Base-by-base conservation (phyloP, 208 protist genomes). In the Trypanosoma conorhini region DNA sequence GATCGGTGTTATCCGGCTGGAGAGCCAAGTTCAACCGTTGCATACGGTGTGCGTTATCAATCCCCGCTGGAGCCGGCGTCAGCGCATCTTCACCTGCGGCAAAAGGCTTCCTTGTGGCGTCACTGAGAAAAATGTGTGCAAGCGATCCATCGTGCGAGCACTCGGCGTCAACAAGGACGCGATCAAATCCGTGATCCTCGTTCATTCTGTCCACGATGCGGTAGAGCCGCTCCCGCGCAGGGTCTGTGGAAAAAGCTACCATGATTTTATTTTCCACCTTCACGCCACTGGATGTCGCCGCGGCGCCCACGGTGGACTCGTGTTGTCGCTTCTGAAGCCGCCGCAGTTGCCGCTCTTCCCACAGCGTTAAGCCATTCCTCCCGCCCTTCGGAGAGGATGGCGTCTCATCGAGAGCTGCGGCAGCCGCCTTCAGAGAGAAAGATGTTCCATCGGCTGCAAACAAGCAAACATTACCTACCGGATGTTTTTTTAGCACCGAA, bases 71-170 rank as follows among this genome's bases (percentile, higher is more conserved):
- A 15, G 8, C 24, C n/a, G 0, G 40, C 3, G n/a, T 31, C 15
- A 42, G 0, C 19, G 40, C 24, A 2, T 21, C 46, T 15, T 59
- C 28, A 40, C 42, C 44, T 22, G 54, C 21, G 30, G 10, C 30
- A 66, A 71, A 73, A 42, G 76, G 70, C n/a, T 35, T 65, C 31
- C 51, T 68, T 26, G 62, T 62, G 28, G 54, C 57, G 21, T 65
- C 63, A 60, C 51, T 55, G 3, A 91, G 54, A 48, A 73, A 62
- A 7, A 97, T 31, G 70, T 97, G 92, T 3, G 85, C 57, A 0
- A 95, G 62, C 28, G 89, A 96, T 40, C 93, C 93, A 71, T 97
- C 93, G 70, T 95, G 90, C n/a, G 93, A 89, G 75, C 93, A 97
- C 67, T 97, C 90, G 0, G 87, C 90, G 79, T 97, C 93, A 3